Conservation (phyloP, 306 rosid genomes). For the Trifolium pratense region DNA sequence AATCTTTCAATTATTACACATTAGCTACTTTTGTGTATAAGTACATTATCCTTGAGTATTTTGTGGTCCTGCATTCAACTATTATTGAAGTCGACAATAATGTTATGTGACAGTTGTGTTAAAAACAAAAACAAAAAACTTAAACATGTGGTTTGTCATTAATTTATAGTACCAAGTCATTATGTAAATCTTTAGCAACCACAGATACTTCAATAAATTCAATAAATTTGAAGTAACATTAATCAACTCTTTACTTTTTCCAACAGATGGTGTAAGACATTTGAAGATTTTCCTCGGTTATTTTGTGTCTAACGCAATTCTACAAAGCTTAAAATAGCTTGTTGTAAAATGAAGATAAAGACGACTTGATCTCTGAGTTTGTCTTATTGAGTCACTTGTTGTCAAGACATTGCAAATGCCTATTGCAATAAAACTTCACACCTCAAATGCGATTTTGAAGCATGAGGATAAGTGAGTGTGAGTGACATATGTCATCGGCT, state of each 20-base stretch:
- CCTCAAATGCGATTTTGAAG: not conserved
- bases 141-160: constrained; percentile 59
- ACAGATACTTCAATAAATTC: constrained; percentile 15
- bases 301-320: not conserved
- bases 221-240: constrained; percentile 18
- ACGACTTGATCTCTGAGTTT: not conserved
- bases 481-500: not conserved
- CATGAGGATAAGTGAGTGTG: not conserved
- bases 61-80: constrained; percentile 61
- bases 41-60: constrained; percentile 55
- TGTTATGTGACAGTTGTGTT: constrained; percentile 54
- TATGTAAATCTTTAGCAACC: constrained; percentile 38
- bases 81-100: constrained; percentile 68
- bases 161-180: constrained; percentile 26
- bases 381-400: not conserved
- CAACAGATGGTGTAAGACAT: not conserved
- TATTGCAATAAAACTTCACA: not conserved
- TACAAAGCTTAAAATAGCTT: not conserved
- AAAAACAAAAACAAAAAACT: constrained; percentile 38
- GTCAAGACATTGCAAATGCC: not conserved
- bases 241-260: constrained; percentile 23
- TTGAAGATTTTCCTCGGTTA: not conserved
- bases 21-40: constrained; percentile 51
- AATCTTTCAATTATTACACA: constrained; percentile 68
- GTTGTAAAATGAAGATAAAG: not conserved